Evolutionary conservation across 371 early-diverging fungal species (phyloP).

Genomic region (Mortierella sp.): DNA sequence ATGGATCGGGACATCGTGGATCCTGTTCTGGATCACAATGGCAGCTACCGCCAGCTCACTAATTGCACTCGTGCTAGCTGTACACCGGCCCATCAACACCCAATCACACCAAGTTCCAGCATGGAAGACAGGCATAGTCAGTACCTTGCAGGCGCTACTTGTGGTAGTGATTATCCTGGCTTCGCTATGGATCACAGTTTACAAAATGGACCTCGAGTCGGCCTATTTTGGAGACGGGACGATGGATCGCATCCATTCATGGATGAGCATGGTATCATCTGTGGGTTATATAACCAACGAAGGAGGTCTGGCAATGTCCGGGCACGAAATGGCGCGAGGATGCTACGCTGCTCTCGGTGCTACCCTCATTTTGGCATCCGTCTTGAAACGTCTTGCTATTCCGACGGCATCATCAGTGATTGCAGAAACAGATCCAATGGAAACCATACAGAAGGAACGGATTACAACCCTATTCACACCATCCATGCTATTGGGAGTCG

Average conservation of each 20-base stretch:
- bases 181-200: constrained; percentile 34
- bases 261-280: constrained; percentile 28
- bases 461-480: constrained; percentile 17
- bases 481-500: constrained; percentile 27
- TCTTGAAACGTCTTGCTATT: constrained; percentile 31
- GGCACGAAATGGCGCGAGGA: constrained; percentile 41
- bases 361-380: constrained; percentile 34
- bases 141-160: constrained; percentile 21
- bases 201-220: constrained; percentile 50
- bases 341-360: constrained; percentile 34
- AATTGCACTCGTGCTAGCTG: constrained; percentile 6
- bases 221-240: constrained; percentile 20
- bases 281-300: constrained; percentile 15
- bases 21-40: constrained; percentile 32
- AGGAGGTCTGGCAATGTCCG: constrained; percentile 16
- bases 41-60: constrained; percentile 3
- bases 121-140: constrained; percentile 13
- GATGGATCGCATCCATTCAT: constrained; percentile 19
- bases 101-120: background rate
- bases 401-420: background rate
- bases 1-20: constrained; percentile 47
- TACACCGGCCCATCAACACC: constrained; percentile 2
- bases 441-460: constrained; percentile 8
- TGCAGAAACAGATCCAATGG: background rate
- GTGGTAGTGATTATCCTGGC: constrained; percentile 9